Evolutionary conservation across 2,329 filamentous ascomycete genomes (phyloP).

Genomic region (Aspergillus caelatus): DNA sequence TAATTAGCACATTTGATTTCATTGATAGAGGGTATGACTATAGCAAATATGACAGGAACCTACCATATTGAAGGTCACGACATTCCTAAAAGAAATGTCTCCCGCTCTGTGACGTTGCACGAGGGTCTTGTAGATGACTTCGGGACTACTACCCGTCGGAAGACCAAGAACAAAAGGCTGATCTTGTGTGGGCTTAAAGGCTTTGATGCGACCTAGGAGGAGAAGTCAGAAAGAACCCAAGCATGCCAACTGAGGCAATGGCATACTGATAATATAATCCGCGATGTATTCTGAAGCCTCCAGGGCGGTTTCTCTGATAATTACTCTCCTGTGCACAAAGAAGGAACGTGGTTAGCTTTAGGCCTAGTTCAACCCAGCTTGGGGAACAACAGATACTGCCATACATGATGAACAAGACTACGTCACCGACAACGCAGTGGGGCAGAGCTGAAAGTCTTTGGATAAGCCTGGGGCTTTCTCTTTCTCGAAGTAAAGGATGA

Average conservation of each 20-base stretch:
- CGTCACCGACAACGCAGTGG: slow-evolving; percentile 26
- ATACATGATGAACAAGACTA: slow-evolving; percentile 31
- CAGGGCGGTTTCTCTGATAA: slow-evolving; percentile 73
- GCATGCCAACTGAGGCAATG: neutral
- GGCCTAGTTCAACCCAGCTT: neutral
- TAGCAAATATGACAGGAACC: neutral
- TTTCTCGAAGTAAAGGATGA: neutral
- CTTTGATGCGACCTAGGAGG: slow-evolving; percentile 70
- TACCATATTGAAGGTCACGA: slow-evolving; percentile 92
- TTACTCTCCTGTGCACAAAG: slow-evolving; percentile 68
- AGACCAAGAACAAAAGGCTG: slow-evolving; percentile 81
- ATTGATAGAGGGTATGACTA: neutral
- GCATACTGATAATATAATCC: slow-evolving; percentile 73
- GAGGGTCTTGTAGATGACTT: slow-evolving; percentile 75
- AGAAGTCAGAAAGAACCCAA: neutral
- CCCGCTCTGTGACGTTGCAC: slow-evolving; percentile 54
- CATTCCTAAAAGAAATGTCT: slow-evolving; percentile 81
- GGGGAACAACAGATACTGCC: slow-evolving; percentile 5
- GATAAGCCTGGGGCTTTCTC: slow-evolving; percentile 2
- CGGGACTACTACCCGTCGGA: slow-evolving; percentile 79
- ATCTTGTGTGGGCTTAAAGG: slow-evolving; percentile 70
- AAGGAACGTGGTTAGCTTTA: slow-evolving; percentile 16
- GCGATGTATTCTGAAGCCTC: slow-evolving; percentile 75
- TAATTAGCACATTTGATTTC: slow-evolving; percentile 15
- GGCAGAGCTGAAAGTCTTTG: slow-evolving; percentile 2